Evolutionary conservation across 2,329 filamentous ascomycete species (phyloP).

Genomic region (Triangularia verruculosa): DNA sequence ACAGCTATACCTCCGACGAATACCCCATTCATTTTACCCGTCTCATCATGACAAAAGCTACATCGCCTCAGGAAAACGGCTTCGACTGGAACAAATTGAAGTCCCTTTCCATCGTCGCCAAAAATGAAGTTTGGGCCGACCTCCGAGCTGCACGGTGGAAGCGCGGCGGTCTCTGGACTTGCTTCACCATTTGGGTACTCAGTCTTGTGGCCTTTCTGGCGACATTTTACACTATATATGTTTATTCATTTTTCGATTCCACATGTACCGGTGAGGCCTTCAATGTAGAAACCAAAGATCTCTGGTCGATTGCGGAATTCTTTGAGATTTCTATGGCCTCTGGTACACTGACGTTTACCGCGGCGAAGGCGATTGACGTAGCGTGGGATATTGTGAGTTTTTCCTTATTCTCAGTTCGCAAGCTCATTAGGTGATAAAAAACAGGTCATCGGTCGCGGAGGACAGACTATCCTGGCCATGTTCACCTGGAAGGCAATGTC

Average conservation of each 20-base stretch:
- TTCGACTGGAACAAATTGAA: too few relatives aligned
- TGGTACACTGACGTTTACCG: constrained; percentile 26
- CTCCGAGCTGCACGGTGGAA: not conserved
- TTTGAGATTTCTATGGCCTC: constrained; percentile 26
- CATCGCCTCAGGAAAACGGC: too few relatives aligned
- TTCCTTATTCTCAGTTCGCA: not conserved
- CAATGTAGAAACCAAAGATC: not conserved
- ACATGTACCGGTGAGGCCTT: not conserved
- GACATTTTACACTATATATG: not conserved
- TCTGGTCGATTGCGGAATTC: constrained; percentile 24
- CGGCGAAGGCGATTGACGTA: constrained; percentile 31
- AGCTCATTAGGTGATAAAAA: not conserved
- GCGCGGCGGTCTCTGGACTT: not conserved
- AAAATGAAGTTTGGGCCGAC: not conserved
- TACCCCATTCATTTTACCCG: too few relatives aligned
- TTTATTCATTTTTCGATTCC: not conserved
- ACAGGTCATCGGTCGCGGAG: constrained; percentile 31
- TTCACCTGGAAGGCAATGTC: constrained; percentile 31
- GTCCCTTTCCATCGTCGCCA: not conserved
- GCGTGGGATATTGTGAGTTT: constrained; percentile 30
- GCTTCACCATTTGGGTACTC: not conserved
- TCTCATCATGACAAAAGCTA: too few relatives aligned
- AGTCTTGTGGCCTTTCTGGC: not conserved
- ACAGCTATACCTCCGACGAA: too few relatives aligned
- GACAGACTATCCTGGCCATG: constrained; percentile 29